Conservation (phyloP, 129 eudicot species). For the Smallanthus sonchifolius region DNA sequence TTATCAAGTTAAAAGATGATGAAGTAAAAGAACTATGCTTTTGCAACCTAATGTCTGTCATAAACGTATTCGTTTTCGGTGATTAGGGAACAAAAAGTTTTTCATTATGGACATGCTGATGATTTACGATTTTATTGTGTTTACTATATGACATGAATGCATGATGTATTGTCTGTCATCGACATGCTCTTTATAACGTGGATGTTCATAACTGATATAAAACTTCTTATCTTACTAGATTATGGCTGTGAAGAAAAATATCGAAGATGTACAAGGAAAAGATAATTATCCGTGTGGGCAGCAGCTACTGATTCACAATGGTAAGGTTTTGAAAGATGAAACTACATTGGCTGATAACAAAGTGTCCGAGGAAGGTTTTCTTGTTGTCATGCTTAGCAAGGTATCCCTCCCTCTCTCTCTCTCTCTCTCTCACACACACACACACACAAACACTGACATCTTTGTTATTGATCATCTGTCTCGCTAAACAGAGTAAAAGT, state of each 20-base stretch:
- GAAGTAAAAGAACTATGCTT: background rate
- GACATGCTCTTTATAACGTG: background rate
- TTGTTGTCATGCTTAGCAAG: slow-evolving; percentile 98
- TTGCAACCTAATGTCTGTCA: background rate
- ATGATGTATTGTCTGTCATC: background rate
- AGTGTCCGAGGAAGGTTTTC: slow-evolving; percentile 91
- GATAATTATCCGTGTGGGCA: slow-evolving; percentile 96
- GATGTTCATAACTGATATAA: slow-evolving; percentile 2
- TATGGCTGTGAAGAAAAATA: slow-evolving; percentile 86
- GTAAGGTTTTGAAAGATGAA: slow-evolving; percentile 94
- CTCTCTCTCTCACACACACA: background rate
- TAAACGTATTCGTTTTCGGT: background rate
- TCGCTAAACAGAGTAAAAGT: slow-evolving; percentile 55
- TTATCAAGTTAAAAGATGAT: background rate
- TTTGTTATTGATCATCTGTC: background rate
- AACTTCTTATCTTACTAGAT: slow-evolving; percentile 40
- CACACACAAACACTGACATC: background rate
- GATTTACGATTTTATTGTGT: background rate
- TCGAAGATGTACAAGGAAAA: slow-evolving; percentile 92
- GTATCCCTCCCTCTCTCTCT: slow-evolving; percentile 28
- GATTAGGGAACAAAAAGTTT: background rate
- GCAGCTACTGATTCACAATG: slow-evolving; percentile 85
- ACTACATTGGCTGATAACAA: slow-evolving; percentile 83
- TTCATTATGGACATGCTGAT: background rate
- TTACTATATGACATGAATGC: background rate